Evolutionary conservation across 2,329 filamentous ascomycete species (phyloP).

Genomic region (Cryphonectria carpinicola): DNA sequence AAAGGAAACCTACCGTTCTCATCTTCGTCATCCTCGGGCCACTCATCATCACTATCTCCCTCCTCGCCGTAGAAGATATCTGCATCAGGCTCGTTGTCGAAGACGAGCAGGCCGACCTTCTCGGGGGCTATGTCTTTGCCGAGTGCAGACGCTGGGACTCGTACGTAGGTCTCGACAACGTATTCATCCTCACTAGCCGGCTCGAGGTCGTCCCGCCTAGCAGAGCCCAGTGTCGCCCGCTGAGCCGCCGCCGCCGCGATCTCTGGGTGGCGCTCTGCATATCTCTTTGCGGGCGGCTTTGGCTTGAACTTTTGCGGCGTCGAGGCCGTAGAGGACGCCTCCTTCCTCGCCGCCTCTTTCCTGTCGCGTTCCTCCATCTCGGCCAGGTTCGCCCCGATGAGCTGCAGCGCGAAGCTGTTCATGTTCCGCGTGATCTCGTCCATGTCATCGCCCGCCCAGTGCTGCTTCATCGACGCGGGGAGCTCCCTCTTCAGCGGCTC

Average conservation of each 20-base stretch:
- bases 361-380: slow-evolving; percentile 45
- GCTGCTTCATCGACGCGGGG: slow-evolving; percentile 38
- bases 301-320: slow-evolving; percentile 54
- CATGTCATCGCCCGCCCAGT: slow-evolving; percentile 48
- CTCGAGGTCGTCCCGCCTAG: slow-evolving; percentile 31
- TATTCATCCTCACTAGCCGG: slow-evolving; percentile 58
- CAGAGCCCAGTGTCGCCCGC: slow-evolving; percentile 23
- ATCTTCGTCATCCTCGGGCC: slow-evolving; percentile 63
- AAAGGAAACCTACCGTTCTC: slow-evolving; percentile 58
- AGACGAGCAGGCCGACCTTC: slow-evolving; percentile 59
- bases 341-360: slow-evolving; percentile 27
- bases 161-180: slow-evolving; percentile 67
- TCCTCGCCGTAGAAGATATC: slow-evolving; percentile 64
- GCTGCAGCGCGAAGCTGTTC: slow-evolving; percentile 61
- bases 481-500: slow-evolving; percentile 32
- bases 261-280: slow-evolving; percentile 59
- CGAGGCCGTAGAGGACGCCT: slow-evolving; percentile 30
- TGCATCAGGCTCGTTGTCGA: slow-evolving; percentile 61
- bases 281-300: slow-evolving; percentile 58
- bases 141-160: slow-evolving; percentile 58
- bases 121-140: slow-evolving; percentile 51
- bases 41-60: slow-evolving; percentile 65
- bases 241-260: slow-evolving; percentile 32
- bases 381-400: slow-evolving; percentile 59
- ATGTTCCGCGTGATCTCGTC: slow-evolving; percentile 57